These are phyloP conservation scores for Staphylotrichum longicolle DNA, from an alignment of 495 filamentous ascomycete species.

Conservation along the genomic window DNA sequence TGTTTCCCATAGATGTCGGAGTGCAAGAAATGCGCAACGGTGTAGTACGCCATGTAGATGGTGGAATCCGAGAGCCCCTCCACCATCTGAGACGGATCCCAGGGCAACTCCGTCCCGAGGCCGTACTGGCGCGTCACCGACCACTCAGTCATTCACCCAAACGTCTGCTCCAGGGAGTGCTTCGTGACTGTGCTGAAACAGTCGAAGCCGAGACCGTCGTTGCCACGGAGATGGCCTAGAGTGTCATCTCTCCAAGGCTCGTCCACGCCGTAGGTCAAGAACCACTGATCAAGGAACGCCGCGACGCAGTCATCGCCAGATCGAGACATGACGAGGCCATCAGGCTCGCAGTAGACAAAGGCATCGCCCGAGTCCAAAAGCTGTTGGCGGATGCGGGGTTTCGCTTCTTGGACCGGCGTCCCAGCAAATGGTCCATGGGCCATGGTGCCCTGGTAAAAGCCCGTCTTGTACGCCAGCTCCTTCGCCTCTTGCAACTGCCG, in stretches of 20 bases:
- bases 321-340: constrained; percentile 77
- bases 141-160: constrained; percentile 92
- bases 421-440: constrained; percentile 83
- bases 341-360: constrained; percentile 89
- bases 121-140: constrained; percentile 89
- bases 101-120: constrained; percentile 86
- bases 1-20: constrained; percentile 70
- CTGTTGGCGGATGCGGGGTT: constrained; percentile 75
- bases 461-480: constrained; percentile 91
- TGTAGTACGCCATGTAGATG: constrained; percentile 96
- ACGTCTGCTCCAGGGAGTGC: constrained; percentile 74
- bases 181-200: constrained; percentile 75
- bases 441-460: constrained; percentile 93
- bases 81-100: constrained; percentile 85
- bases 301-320: constrained; percentile 84
- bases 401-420: constrained; percentile 74
- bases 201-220: constrained; percentile 61
- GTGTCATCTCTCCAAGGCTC: constrained; percentile 63
- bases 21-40: constrained; percentile 83
- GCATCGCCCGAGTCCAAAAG: constrained; percentile 76
- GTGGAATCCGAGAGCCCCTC: constrained; percentile 88
- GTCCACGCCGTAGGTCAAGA: constrained; percentile 88
- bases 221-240: constrained; percentile 65
- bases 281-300: constrained; percentile 93
- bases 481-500: constrained; percentile 89